Evolutionary conservation across 2,329 filamentous ascomycete species (phyloP).

Genomic region (Epichloe sylvatica): DNA sequence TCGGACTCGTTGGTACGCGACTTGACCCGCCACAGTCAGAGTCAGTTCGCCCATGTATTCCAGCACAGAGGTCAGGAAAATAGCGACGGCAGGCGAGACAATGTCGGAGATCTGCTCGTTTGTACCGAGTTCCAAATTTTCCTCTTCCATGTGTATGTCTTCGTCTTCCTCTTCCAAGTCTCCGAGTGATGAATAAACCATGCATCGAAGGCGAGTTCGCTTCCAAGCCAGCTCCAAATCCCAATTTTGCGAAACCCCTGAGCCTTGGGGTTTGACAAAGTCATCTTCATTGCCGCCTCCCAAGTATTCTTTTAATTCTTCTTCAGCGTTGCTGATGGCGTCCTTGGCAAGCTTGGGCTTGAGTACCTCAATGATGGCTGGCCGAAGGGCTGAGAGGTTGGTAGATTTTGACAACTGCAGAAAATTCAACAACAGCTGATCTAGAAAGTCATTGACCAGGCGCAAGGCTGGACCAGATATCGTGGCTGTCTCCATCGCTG

Average conservation of each 20-base stretch:
- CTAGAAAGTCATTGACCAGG: constrained; percentile 82
- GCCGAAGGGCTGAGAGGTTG: constrained; percentile 57
- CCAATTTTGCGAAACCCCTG: constrained; percentile 47
- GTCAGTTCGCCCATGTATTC: constrained; percentile 91
- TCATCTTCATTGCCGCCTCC: constrained; percentile 68
- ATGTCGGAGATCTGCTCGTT: constrained; percentile 48
- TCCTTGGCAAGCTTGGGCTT: constrained; percentile 81
- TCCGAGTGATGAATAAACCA: constrained; percentile 94
- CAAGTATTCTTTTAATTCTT: constrained; percentile 77
- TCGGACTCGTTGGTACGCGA: constrained; percentile 56
- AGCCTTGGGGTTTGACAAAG: constrained; percentile 39
- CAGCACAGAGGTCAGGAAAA: constrained; percentile 87
- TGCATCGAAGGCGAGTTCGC: constrained; percentile 78
- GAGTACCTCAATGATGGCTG: constrained; percentile 72
- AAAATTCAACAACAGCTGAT: constrained; percentile 84
- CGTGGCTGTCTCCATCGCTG: constrained; percentile 52
- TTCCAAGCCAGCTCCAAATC: constrained; percentile 93
- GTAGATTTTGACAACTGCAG: constrained; percentile 71
- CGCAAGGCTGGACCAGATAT: constrained; percentile 61
- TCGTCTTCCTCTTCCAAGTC: constrained; percentile 98
- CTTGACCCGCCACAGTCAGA: constrained; percentile 73
- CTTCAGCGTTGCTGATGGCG: constrained; percentile 68
- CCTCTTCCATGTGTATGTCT: constrained; percentile 72
- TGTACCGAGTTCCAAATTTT: constrained; percentile 48
- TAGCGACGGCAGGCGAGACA: constrained; percentile 82